A percentile compares a stretch with the other conserved stretches of the same genome.
phyloP scores from a whole-genome alignment of 1,284 basidiomycete species.

The Mycosarcoma mackinlayi region DNA sequence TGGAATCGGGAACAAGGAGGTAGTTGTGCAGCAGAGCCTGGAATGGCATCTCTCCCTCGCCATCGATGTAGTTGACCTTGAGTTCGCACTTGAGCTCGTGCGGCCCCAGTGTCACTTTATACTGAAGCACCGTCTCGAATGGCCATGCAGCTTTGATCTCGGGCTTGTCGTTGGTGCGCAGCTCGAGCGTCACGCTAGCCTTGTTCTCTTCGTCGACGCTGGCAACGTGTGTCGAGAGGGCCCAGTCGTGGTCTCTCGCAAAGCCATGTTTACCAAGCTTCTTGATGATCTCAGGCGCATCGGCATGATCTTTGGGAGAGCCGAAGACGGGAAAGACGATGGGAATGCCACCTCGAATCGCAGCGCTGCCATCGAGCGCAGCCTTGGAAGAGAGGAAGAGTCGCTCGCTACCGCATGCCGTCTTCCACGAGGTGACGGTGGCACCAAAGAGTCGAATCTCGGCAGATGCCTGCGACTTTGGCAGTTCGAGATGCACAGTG shows the following conservation, averaged over 20 bases:
- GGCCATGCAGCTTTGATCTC: conserved; percentile 41
- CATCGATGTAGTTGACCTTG: conserved; percentile 55
- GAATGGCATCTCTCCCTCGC: conserved; percentile 61
- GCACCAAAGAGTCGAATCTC: conserved; percentile 58
- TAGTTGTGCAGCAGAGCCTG: conserved; percentile 69
- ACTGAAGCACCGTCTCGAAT: conserved; percentile 37
- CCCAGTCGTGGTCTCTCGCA: conserved; percentile 52
- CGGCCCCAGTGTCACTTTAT: conserved; percentile 48
- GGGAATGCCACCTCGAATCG: conserved; percentile 61
- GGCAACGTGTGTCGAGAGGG: conserved; percentile 19
- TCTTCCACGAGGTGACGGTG: conserved; percentile 61
- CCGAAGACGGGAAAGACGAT: conserved; percentile 64
- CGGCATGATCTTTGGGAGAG: conserved; percentile 42
- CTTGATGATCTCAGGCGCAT: conserved; percentile 38
- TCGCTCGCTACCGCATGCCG: conserved; percentile 48
- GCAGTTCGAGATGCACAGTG: conserved; percentile 37
- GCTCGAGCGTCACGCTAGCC: conserved; percentile 43
- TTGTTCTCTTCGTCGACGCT: conserved; percentile 35
- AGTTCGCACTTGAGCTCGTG: conserved; percentile 58
- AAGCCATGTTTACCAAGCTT: conserved; percentile 58
- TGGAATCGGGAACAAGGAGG: conserved; percentile 60
- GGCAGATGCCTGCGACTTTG: conserved; percentile 42
- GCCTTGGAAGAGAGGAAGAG: conserved; percentile 57
- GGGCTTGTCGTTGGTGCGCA: conserved; percentile 37
- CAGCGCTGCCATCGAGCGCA: conserved; percentile 49